These are phyloP conservation scores for Aurantiochytrium sp. DNA, from an alignment of 108 stramenopile species.

Conservation along the genomic window DNA sequence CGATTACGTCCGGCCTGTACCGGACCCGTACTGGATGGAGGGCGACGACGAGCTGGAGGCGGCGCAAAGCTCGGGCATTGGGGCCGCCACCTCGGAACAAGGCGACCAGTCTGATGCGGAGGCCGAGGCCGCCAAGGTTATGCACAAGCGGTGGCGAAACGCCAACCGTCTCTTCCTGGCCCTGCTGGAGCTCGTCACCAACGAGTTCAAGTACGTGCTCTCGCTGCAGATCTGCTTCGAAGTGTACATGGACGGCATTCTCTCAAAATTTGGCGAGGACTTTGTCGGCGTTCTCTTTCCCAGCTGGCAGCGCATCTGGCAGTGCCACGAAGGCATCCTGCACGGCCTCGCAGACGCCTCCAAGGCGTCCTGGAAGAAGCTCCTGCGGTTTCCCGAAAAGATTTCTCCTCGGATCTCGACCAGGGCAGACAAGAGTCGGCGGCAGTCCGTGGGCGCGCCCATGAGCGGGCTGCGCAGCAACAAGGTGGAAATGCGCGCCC, in stretches of 20 bases:
- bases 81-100: background rate
- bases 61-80: background rate
- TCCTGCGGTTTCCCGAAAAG: background rate
- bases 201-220: slow-evolving; percentile 7
- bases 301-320: background rate
- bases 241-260: background rate
- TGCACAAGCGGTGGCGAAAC: slow-evolving; percentile 18
- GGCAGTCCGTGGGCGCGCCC: background rate
- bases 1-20: background rate
- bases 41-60: background rate
- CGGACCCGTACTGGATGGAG: slow-evolving; percentile 21
- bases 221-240: background rate
- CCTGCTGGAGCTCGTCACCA: slow-evolving; percentile 7
- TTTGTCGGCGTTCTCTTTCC: background rate
- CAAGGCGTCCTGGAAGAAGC: background rate
- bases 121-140: background rate
- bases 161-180: background rate
- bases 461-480: background rate
- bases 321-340: background rate
- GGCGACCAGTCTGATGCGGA: background rate
- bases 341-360: background rate
- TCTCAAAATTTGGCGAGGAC: background rate
- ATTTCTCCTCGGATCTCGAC: background rate
- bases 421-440: background rate
- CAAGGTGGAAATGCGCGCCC: background rate